phyloP scores from a whole-genome alignment of 108 stramenopile genomes.

The Seminavis robusta region DNA sequence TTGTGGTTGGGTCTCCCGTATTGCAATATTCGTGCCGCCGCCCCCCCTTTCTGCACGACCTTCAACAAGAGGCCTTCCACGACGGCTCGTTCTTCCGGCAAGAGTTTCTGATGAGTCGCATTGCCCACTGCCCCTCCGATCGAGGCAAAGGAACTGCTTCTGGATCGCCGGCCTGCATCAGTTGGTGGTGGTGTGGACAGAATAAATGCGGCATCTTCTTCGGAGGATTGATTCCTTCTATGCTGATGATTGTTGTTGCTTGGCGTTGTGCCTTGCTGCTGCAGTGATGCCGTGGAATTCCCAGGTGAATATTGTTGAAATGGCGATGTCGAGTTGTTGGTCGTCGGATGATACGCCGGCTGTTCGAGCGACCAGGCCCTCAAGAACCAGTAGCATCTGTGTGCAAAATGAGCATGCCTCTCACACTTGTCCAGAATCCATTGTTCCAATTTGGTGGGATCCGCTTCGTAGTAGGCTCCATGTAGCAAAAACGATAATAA shows the following conservation, averaged over 20 bases:
- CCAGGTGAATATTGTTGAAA: no score
- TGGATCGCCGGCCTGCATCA: neutral
- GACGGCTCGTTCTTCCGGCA: constrained; percentile 65
- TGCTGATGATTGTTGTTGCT: no score
- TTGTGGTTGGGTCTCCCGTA: no score
- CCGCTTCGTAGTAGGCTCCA: constrained; percentile 70
- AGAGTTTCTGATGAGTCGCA: constrained; percentile 33
- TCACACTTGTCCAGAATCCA: constrained; percentile 80
- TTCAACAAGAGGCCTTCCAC: constrained; percentile 64
- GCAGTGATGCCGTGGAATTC: no score
- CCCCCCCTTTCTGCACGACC: constrained; percentile 65
- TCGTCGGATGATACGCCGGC: no score
- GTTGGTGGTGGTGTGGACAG: no score
- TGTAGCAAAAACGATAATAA: constrained; percentile 83
- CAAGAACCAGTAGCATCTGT: constrained; percentile 86
- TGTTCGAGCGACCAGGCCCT: constrained; percentile 76
- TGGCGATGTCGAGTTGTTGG: no score
- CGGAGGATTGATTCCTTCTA: no score
- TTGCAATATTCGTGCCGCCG: constrained; percentile 49
- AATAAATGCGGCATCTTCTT: no score
- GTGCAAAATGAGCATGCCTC: constrained; percentile 73
- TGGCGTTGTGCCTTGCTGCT: no score
- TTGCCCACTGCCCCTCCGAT: constrained; percentile 12
- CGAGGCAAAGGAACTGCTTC: neutral
- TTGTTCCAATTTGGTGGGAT: constrained; percentile 55